Conservation (phyloP, 129 eudicot species). For the Artemisia annua region DNA sequence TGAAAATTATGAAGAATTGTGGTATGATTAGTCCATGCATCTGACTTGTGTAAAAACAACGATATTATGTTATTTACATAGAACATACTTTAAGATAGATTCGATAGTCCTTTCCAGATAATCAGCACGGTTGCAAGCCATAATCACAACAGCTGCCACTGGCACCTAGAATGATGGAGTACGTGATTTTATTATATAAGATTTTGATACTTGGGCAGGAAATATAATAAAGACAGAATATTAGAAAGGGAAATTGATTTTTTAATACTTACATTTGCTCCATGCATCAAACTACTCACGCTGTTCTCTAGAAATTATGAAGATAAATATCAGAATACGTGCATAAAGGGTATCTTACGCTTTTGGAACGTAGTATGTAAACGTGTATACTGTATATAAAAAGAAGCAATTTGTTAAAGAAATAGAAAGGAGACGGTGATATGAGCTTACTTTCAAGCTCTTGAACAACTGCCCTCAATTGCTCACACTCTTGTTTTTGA, state of each 20-base stretch:
- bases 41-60: too few relatives aligned
- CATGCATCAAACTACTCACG: constrained; percentile 47
- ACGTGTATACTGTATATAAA: too few relatives aligned
- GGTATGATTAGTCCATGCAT: constrained; percentile 1
- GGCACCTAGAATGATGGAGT: constrained; percentile 55
- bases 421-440: background rate
- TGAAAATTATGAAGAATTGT: constrained; percentile 30
- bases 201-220: background rate
- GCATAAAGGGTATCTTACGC: too few relatives aligned
- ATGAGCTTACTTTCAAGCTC: constrained; percentile 62
- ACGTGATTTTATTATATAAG: background rate
- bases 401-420: background rate
- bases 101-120: constrained; percentile 87
- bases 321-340: too few relatives aligned
- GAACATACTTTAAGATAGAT: constrained; percentile 79
- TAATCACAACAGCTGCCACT: constrained; percentile 93
- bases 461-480: constrained; percentile 70
- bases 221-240: too few relatives aligned
- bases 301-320: background rate
- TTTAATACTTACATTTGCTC: constrained; percentile 49
- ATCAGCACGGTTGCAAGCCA: constrained; percentile 99
- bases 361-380: too few relatives aligned
- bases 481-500: constrained; percentile 55
- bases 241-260: constrained; percentile 48
- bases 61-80: background rate